Evolutionary conservation across 148 eudicot species (phyloP), one percentile per base, ranked within the genome.

Genomic region (Camellia japonica): DNA sequence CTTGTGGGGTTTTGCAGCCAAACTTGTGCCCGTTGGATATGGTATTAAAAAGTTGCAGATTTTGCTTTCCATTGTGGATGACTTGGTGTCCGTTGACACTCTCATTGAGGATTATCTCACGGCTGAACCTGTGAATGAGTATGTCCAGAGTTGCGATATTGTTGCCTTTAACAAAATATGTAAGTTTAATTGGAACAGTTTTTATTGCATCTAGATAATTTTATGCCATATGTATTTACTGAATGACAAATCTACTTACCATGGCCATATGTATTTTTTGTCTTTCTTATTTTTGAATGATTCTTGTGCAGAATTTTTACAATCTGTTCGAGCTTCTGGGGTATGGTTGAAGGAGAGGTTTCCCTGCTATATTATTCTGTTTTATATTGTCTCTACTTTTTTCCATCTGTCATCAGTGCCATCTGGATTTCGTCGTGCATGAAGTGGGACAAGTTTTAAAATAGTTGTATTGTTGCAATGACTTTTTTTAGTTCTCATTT

Each of bases 91-190:
- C 4, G 88, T 87, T 3, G 94, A 91, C 73, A 47, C 44, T 5
- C 79, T 91, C 71, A 80, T 91, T 14, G 95, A 91, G 80, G 90
- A 91, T 30, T 52, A 67, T 43, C 84, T 91, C 81, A 83, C 82
- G 15, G 93, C 60, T 42, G 95, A 91, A 79, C 93, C 95, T 10
- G 80, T 88, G 59, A 84, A 91, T 41, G 93, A 90, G 90, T 85
- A 84, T 67, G 90, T 91, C 60, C 95, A 91, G 91, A 91, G 95
- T 69, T 91, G 95, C 68, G 95, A 91, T 75, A 91, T 91, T 43
- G 90, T 88, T 23, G 95, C 95, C 73, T 91, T 91, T 89, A 91
- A 91, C 86, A 91, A 91, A 82, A 91, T 91, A 18, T 83, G 82
- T 79, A 69, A 69, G 82, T 83, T 83, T 13, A 13, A 14, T 12